Conservation (phyloP, 2,329 filamentous ascomycete genomes). For the Rutstroemia sp. region DNA sequence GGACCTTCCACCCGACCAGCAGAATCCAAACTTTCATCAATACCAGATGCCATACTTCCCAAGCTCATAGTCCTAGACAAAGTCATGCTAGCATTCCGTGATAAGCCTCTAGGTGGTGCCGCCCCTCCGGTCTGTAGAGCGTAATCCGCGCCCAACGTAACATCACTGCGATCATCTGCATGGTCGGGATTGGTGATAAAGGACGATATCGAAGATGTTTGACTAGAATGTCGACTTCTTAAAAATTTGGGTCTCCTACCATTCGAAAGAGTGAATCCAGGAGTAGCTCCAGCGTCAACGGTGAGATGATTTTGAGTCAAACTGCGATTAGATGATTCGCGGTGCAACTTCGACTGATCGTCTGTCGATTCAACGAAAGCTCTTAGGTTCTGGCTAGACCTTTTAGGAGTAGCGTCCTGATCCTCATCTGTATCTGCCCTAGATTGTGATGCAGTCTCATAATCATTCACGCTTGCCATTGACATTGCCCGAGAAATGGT, state of each 20-base stretch:
- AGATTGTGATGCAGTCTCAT: constrained; percentile 12
- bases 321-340: constrained; percentile 30
- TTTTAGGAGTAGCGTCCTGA: constrained; percentile 22
- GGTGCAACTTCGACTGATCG: constrained; percentile 24
- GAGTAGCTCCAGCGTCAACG: constrained; percentile 40
- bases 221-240: constrained; percentile 45
- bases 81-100: constrained; percentile 43
- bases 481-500: constrained; percentile 46
- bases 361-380: constrained; percentile 15
- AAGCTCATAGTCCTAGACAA: constrained; percentile 76
- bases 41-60: constrained; percentile 78
- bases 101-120: constrained; percentile 46
- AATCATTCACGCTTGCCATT: constrained; percentile 31
- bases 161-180: constrained; percentile 54
- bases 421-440: constrained; percentile 18
- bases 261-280: constrained; percentile 37
- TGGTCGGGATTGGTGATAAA: constrained; percentile 47
- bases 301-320: constrained; percentile 20
- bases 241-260: constrained; percentile 49
- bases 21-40: constrained; percentile 41
- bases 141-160: constrained; percentile 70
- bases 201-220: constrained; percentile 54
- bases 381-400: constrained; percentile 10
- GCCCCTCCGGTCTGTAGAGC: constrained; percentile 77
- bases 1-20: constrained; percentile 35